A percentile compares a stretch with the other conserved stretches of the same genome.
phyloP scores from a whole-genome alignment of 1,139 yeast species.

The Protomyces gravidus region DNA sequence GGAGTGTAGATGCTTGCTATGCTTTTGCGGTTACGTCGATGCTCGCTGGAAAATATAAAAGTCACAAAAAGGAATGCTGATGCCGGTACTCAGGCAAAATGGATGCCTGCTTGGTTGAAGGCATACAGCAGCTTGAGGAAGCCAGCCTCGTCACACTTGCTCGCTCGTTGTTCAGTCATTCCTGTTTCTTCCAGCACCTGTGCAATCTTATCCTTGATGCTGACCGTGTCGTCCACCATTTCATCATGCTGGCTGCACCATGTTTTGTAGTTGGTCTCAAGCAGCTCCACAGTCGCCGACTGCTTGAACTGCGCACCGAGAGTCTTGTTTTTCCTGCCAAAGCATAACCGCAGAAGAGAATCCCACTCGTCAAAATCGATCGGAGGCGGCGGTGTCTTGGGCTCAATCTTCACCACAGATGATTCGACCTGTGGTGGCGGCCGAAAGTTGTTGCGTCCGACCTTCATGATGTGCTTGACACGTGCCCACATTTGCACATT shows the following conservation, averaged over 20 bases:
- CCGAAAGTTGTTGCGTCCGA: conserved; percentile 89
- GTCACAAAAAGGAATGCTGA: neutral
- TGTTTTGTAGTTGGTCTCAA: conserved; percentile 84
- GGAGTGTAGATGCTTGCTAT: neutral
- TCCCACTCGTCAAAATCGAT: conserved; percentile 96
- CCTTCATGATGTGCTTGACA: conserved; percentile 97
- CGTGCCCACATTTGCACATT: conserved; percentile 99
- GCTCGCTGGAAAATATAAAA: neutral
- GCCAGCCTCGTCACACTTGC: conserved; percentile 92
- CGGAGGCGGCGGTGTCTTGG: conserved; percentile 85
- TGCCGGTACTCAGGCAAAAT: conserved; percentile 74
- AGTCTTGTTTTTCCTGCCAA: conserved; percentile 85
- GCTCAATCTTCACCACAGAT: conserved; percentile 87
- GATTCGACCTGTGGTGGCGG: conserved; percentile 99
- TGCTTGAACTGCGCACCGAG: conserved; percentile 90
- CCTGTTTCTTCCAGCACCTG: conserved; percentile 66
- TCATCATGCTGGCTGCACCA: conserved; percentile 49
- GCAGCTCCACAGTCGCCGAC: conserved; percentile 69
- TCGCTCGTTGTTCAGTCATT: conserved; percentile 78
- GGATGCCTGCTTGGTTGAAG: conserved; percentile 95
- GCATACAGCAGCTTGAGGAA: conserved; percentile 81
- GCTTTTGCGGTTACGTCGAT: neutral
- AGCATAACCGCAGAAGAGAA: conserved; percentile 82
- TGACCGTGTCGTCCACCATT: conserved; percentile 54
- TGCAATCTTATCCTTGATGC: conserved; percentile 51